A percentile compares a stretch with the other conserved stretches of the same genome.
These are phyloP conservation scores for Wickerhamomyces canadensis DNA, from an alignment of 805 yeast species.

Conservation along the genomic window DNA sequence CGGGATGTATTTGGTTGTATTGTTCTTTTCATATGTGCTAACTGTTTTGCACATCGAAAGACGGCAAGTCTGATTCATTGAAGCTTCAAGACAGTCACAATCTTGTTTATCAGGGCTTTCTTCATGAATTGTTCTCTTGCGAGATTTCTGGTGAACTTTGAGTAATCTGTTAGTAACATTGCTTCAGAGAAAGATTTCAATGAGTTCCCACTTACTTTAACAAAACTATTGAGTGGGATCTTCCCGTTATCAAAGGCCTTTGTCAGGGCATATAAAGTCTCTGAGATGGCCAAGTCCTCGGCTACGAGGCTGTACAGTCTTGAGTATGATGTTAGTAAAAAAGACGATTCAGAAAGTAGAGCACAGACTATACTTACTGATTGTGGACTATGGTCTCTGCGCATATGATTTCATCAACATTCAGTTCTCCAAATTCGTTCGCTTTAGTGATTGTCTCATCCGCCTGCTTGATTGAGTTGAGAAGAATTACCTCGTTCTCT, in stretches of 20 bases:
- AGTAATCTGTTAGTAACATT: background rate
- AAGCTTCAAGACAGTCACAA: conserved; percentile 20
- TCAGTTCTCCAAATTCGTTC: conserved; percentile 24
- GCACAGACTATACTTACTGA: conserved; percentile 32
- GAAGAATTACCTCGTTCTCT: conserved; percentile 25
- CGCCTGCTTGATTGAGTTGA: conserved; percentile 25
- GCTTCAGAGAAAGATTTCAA: too few species aligned
- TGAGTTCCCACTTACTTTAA: conserved; percentile 26
- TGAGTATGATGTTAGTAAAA: conserved; percentile 3
- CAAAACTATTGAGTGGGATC: conserved; percentile 36
- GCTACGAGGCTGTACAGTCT: conserved; percentile 52
- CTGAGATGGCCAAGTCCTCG: conserved; percentile 66
- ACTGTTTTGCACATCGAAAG: too few species aligned
- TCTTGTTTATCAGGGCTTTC: conserved; percentile 41
- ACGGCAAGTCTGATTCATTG: too few species aligned
- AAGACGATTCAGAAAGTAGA: background rate
- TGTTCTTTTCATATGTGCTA: too few species aligned
- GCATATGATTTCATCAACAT: conserved; percentile 38
- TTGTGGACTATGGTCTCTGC: conserved; percentile 49
- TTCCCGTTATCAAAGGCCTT: conserved; percentile 47
- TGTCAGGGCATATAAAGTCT: conserved; percentile 54
- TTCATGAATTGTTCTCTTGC: conserved; percentile 61
- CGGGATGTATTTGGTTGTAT: too few species aligned
- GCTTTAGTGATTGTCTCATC: conserved; percentile 29
- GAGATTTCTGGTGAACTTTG: conserved; percentile 36